Percentiles rank a stretch among this genome's conserved stretches.
Conservation (phyloP, 176 grass and related monocot species). For the Guadua angustifolia region DNA sequence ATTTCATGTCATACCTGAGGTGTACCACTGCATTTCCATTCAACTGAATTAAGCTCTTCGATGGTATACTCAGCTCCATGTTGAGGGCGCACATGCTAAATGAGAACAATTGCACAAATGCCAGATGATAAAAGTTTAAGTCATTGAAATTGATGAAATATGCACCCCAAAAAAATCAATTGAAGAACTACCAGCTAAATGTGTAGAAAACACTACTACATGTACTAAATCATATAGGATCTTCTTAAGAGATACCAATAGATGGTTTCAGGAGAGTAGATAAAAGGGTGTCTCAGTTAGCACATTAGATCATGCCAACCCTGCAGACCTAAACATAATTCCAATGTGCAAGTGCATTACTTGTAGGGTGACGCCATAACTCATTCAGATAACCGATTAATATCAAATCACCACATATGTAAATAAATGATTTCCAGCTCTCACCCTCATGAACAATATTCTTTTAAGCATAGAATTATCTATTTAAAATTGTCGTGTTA, state of each 20-base stretch:
- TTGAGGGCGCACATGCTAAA: conserved; percentile 56
- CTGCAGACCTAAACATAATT: conserved; percentile 6
- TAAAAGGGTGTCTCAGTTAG: neutral
- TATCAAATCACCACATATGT: neutral
- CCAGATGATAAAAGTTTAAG: conserved; percentile 4
- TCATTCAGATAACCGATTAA: conserved; percentile 6
- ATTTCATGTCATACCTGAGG: conserved; percentile 67
- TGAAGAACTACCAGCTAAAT: neutral
- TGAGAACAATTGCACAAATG: neutral
- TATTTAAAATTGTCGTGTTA: neutral
- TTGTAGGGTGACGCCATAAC: neutral
- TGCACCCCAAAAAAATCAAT: neutral
- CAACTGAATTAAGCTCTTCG: conserved; percentile 57
- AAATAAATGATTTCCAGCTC: neutral
- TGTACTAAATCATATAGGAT: neutral
- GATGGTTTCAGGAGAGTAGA: neutral
- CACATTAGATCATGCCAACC: neutral
- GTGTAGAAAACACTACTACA: neutral
- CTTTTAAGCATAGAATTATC: neutral
- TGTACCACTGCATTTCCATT: conserved; percentile 77
- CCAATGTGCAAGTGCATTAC: neutral
- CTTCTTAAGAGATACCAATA: neutral
- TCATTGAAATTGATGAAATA: neutral
- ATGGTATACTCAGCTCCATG: conserved; percentile 73
- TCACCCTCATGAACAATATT: conserved; percentile 1